Conservation (phyloP, 2,329 filamentous ascomycete genomes). For the Colletotrichum navitas region DNA sequence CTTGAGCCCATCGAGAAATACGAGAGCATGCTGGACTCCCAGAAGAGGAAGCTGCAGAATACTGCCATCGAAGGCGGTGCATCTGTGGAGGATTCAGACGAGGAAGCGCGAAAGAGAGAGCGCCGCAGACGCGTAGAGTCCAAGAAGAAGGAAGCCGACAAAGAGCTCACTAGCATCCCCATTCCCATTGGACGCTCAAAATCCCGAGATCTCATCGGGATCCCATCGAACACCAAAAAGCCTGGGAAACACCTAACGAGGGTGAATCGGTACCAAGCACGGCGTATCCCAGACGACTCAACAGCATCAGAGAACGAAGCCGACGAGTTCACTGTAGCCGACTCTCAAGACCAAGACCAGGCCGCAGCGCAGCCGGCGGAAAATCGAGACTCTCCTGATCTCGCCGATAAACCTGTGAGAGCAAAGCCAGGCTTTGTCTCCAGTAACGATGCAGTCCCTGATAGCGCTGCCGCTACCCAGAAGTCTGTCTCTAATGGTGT, state of each 20-base stretch:
- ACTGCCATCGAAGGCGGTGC: conserved; percentile 46
- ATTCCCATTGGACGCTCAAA: conserved; percentile 51
- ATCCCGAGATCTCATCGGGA: conserved; percentile 11
- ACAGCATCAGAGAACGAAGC: conserved; percentile 29
- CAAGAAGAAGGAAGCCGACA: conserved; percentile 56
- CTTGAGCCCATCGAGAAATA: conserved; percentile 57
- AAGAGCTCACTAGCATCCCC: conserved; percentile 52
- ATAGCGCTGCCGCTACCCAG: conserved; percentile 34
- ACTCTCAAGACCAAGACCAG: conserved; percentile 42
- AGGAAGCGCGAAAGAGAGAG: conserved; percentile 50
- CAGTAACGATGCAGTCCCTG: conserved; percentile 36
- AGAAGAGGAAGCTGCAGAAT: conserved; percentile 53
- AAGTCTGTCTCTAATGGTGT: conserved; percentile 11
- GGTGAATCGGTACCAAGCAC: background rate
- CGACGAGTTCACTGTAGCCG: conserved; percentile 41
- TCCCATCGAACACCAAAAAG: conserved; percentile 29
- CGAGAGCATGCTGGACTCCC: conserved; percentile 61
- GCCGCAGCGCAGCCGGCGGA: background rate
- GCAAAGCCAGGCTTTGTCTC: conserved; percentile 20
- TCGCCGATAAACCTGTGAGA: background rate
- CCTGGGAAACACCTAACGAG: background rate
- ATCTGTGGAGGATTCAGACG: conserved; percentile 53
- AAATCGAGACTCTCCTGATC: conserved; percentile 6
- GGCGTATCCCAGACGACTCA: background rate
- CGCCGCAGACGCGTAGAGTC: conserved; percentile 53